A percentile compares a stretch with the other conserved stretches of the same genome.
These are phyloP conservation scores for Pythium aphanidermatum DNA, from an alignment of 352 stramenopile species.

Conservation along the genomic window DNA sequence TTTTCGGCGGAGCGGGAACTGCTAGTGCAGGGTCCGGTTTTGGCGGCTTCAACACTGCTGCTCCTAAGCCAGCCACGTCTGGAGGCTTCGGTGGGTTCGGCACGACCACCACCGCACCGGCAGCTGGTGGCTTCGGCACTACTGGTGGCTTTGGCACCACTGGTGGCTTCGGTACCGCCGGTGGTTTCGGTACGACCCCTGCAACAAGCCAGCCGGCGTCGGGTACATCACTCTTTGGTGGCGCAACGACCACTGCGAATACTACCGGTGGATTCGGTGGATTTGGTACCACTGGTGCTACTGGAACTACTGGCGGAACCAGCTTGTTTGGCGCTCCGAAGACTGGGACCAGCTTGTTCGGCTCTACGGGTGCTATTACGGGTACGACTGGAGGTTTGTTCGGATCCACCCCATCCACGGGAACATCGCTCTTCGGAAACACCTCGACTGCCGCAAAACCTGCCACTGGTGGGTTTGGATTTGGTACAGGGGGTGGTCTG, in stretches of 20 bases:
- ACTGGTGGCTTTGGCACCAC: slow-evolving; percentile 2
- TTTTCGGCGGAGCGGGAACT: slow-evolving; percentile 35
- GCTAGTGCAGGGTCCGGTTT: slow-evolving; percentile 18
- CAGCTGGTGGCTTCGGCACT: slow-evolving; percentile 16
- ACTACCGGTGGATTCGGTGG: slow-evolving; percentile 8
- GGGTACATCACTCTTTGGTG: slow-evolving; percentile 13
- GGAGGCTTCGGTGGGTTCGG: slow-evolving; percentile 20
- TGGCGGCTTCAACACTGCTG: slow-evolving; percentile 4
- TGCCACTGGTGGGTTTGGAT: slow-evolving; percentile 5
- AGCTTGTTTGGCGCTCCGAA: slow-evolving; percentile 17
- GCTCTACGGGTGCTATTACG: not conserved
- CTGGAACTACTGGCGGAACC: slow-evolving; percentile 1
- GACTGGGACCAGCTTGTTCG: slow-evolving; percentile 12
- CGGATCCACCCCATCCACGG: slow-evolving; percentile 6
- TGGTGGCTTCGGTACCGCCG: slow-evolving; percentile 3
- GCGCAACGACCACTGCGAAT: not conserved
- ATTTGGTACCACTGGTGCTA: slow-evolving; percentile 7
- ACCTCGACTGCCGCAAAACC: slow-evolving; percentile 5
- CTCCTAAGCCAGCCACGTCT: slow-evolving; percentile 11
- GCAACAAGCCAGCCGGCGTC: slow-evolving; percentile 5
- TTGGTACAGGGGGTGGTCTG: slow-evolving; percentile 6
- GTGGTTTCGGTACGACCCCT: slow-evolving; percentile 8
- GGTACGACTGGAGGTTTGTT: slow-evolving; percentile 8
- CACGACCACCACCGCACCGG: not conserved
- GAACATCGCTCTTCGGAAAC: slow-evolving; percentile 11